Evolutionary conservation across 805 yeast genomes (phyloP).

Genomic region (Starmerella potacharoeniae): DNA sequence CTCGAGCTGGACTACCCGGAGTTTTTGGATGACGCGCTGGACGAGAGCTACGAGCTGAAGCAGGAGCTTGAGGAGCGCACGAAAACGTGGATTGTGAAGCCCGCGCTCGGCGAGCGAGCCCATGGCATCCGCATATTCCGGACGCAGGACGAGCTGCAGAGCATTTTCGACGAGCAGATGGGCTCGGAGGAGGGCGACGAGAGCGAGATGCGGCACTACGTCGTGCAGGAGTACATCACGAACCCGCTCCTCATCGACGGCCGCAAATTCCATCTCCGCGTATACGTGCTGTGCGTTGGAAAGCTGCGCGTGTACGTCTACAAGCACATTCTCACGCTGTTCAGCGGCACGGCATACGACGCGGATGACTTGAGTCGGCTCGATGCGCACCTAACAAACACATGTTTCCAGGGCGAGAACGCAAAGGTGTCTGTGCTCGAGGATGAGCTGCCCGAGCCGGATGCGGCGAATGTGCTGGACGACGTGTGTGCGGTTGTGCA

Average conservation of each 20-base stretch:
- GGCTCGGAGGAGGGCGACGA: slow-evolving; percentile 58
- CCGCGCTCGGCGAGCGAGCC: slow-evolving; percentile 94
- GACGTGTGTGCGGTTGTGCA: slow-evolving; percentile 51
- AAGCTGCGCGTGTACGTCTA: slow-evolving; percentile 69
- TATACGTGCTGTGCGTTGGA: slow-evolving; percentile 69
- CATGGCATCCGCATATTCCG: slow-evolving; percentile 84
- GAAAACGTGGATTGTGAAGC: slow-evolving; percentile 80
- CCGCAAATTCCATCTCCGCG: slow-evolving; percentile 80
- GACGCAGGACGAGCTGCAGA: slow-evolving; percentile 68
- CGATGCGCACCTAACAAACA: slow-evolving; percentile 80
- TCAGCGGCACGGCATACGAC: slow-evolving; percentile 49
- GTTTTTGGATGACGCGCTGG: slow-evolving; percentile 84
- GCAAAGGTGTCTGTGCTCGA: slow-evolving; percentile 54
- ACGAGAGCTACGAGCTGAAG: slow-evolving; percentile 80
- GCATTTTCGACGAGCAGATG: slow-evolving; percentile 75
- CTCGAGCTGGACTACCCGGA: slow-evolving; percentile 93
- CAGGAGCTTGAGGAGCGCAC: slow-evolving; percentile 55
- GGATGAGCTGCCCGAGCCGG: slow-evolving; percentile 36
- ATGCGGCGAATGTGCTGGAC: slow-evolving; percentile 27
- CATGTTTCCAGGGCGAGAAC: slow-evolving; percentile 64
- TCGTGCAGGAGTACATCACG: slow-evolving; percentile 69
- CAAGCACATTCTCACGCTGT: slow-evolving; percentile 66
- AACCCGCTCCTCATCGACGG: slow-evolving; percentile 59
- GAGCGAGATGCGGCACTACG: slow-evolving; percentile 61
- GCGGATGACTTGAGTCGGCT: slow-evolving; percentile 33